Conservation (phyloP, 2,329 filamentous ascomycete species). For the Penicillium sp. region DNA sequence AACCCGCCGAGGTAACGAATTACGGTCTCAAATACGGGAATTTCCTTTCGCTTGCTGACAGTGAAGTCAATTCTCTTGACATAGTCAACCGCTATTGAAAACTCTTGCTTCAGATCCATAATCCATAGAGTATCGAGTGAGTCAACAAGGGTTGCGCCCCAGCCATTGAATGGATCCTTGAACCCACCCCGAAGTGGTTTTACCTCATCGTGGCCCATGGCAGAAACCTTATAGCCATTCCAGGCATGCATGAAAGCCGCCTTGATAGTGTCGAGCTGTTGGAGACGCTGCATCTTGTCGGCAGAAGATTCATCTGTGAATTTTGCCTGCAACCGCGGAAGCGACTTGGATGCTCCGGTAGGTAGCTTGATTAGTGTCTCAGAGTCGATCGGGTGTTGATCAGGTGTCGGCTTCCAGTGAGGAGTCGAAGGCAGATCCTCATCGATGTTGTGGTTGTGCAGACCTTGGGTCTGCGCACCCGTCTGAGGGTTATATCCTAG, state of each 20-base stretch:
- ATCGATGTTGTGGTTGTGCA: conserved; percentile 36
- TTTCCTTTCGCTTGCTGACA: conserved; percentile 66
- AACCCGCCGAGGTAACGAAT: conserved; percentile 91
- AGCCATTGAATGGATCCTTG: conserved; percentile 86
- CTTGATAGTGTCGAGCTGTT: conserved; percentile 70
- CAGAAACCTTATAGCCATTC: conserved; percentile 77
- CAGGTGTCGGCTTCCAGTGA: conserved; percentile 75
- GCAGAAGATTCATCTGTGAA: conserved; percentile 69
- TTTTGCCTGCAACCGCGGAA: conserved; percentile 76
- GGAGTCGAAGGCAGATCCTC: conserved; percentile 41
- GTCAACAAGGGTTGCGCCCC: conserved; percentile 88
- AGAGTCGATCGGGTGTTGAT: conserved; percentile 76
- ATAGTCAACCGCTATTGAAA: conserved; percentile 74
- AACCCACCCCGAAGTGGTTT: conserved; percentile 70
- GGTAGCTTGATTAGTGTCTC: conserved; percentile 77
- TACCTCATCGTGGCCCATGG: conserved; percentile 88
- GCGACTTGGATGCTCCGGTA: conserved; percentile 67
- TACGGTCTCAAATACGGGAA: conserved; percentile 90
- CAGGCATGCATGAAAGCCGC: conserved; percentile 78
- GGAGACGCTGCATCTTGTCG: conserved; percentile 65
- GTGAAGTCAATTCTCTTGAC: conserved; percentile 83
- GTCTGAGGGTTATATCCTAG: conserved; percentile 4
- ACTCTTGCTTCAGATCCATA: conserved; percentile 78
- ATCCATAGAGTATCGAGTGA: conserved; percentile 85
- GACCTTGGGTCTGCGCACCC: conserved; percentile 39